Evolutionary conservation across 108 stramenopile genomes (phyloP), one percentile per base, ranked within the genome.

Genomic region (Nitzschia sp.): DNA sequence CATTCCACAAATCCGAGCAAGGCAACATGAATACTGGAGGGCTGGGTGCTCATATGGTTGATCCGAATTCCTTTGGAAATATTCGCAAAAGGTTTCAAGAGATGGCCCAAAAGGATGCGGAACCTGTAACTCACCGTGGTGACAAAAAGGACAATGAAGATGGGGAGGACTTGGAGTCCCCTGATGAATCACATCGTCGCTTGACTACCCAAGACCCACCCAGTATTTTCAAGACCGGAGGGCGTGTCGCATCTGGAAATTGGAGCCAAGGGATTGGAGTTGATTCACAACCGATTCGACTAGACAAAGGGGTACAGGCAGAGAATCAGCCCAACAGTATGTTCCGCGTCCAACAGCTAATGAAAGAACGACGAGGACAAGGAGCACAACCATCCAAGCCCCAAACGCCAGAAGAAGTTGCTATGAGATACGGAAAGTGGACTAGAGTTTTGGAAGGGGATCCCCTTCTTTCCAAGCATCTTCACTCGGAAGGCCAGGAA

Each of bases 361-460:
- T 62, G 11, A 41, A 46, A 46, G 61, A 62, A 46, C 41, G 43
- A 12, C 61, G 43, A 20, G 61, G 42, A 6, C 37, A 11, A 9
- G 61, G 42, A 62, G 12, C 20, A 54, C 43, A 41, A 24, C 57
- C 29, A 39, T 15, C 29, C 15, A 20, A 19, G 43, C 38, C 61
- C 2, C 38, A 58, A 19, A 40, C 26, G 0, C 26, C 22, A 39
- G 61, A 62, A 22, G 12, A 62, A 24, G 61, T 62, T 17, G 43
- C 22, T 40, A 24, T 69, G 26, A 74, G 82, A n/a, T 83, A 83
- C 67, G 82, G 82, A 0, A 83, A 78, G 55, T 83, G 82, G 82
- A 38, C 51, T 2, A 17, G 39, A n/a, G 19, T 65, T 1, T 29
- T 83, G 34, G 6, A 66, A 37, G 40, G 38, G 21, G 29, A 53